Conservation (phyloP, 495 filamentous ascomycete genomes). For the Aspergillus sclerotioniger region DNA sequence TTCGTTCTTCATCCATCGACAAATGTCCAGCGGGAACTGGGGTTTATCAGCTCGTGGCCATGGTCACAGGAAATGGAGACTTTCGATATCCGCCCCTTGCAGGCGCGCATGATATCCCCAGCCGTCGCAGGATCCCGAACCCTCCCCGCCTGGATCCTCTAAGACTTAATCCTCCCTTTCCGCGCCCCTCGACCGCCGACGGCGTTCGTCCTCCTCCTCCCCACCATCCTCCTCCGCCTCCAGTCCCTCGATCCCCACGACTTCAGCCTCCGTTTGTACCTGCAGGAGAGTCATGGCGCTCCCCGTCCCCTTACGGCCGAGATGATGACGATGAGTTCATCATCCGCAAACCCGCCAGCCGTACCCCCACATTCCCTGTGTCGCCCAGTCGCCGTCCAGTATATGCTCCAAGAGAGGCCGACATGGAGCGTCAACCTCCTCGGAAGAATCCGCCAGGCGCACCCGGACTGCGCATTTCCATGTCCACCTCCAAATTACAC, state of each 20-base stretch:
- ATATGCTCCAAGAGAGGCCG: constrained; percentile 24
- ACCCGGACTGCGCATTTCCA: constrained; percentile 40
- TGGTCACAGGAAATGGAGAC: constrained; percentile 49
- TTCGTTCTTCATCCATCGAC: constrained; percentile 24
- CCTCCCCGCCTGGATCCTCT: constrained; percentile 36
- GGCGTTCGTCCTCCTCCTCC: constrained; percentile 26
- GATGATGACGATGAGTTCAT: constrained; percentile 23
- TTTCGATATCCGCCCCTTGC: constrained; percentile 37
- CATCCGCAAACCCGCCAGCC: constrained; percentile 20
- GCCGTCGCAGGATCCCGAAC: constrained; percentile 33
- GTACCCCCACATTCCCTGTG: constrained; percentile 22
- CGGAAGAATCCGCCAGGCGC: constrained; percentile 30
- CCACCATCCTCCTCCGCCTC: constrained; percentile 16
- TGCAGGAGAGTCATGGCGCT: constrained; percentile 30
- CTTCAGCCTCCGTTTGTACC: constrained; percentile 19
- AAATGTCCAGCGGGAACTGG: constrained; percentile 49
- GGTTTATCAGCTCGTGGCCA: constrained; percentile 44
- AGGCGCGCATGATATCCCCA: constrained; percentile 34
- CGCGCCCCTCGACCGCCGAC: constrained; percentile 26
- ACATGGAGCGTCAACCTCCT: constrained; percentile 26
- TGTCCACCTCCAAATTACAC: constrained; percentile 37
- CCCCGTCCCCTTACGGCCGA: constrained; percentile 27
- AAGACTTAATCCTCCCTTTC: constrained; percentile 32
- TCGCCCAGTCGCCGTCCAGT: constrained; percentile 19
- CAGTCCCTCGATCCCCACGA: constrained; percentile 30